These are phyloP conservation scores for Saccharum spontaneum DNA, from an alignment of 176 grass and related monocot genomes.

Conservation along the genomic window DNA sequence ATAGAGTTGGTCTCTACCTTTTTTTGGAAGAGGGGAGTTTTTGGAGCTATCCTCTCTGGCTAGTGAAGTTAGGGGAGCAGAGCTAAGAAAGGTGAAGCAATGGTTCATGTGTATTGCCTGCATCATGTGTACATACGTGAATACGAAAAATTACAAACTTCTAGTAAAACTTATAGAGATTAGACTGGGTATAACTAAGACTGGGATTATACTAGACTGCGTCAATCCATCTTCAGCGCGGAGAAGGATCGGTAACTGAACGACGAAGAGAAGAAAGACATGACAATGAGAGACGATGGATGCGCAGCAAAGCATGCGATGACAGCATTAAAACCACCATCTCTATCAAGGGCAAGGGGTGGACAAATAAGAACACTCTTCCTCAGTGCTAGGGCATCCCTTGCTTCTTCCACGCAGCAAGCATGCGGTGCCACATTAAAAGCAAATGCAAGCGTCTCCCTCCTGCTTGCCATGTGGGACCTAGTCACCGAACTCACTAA, in stretches of 20 bases:
- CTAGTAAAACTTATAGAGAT: no score
- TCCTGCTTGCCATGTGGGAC: not conserved
- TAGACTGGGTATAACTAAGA: no score
- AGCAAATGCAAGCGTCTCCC: not conserved
- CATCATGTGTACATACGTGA: no score
- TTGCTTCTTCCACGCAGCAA: not conserved
- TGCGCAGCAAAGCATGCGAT: not conserved
- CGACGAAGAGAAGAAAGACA: not conserved
- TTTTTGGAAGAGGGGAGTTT: no score
- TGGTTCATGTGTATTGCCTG: no score
- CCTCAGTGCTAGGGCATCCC: constrained; percentile 14
- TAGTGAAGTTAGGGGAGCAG: no score
- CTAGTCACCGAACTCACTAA: constrained; percentile 46
- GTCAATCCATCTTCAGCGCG: not conserved
- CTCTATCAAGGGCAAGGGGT: not conserved
- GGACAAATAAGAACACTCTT: not conserved
- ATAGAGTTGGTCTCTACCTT: no score
- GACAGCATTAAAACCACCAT: not conserved
- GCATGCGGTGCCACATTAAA: constrained; percentile 15
- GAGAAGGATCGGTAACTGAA: not conserved
- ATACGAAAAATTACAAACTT: no score
- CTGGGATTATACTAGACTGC: not conserved
- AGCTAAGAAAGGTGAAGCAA: no score
- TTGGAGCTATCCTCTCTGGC: no score
- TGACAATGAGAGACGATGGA: not conserved